Base-by-base conservation (phyloP, 345 rosid genomes). In the Ceriops decandra region DNA sequence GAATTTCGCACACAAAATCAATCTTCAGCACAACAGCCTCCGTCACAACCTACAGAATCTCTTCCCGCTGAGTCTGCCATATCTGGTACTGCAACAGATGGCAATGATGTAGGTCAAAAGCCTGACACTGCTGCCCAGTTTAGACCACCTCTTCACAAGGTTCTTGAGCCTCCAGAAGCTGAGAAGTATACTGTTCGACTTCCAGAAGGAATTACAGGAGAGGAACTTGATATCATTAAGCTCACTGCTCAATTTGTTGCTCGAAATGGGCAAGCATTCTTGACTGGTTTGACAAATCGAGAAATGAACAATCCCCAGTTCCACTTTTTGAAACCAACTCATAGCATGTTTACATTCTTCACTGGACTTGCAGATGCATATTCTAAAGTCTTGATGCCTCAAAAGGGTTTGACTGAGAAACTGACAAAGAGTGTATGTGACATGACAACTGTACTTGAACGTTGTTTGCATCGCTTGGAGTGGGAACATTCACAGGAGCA, bases 401-500 rank as follows among this genome's bases (percentile, higher is more conserved):
- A 91, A 0, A 79, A 80, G 73, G 93, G 83, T 36, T 77, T 91
- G 81, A 80, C 75, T 7, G 95, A 86, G 52, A 91, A 87, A 73
- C 78, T 91, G 77, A 74, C 60, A 22, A 85, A 79, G 76, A 87
- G 86, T 66, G 83, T 76, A 19, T 66, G 70, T 26, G 93, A 89
- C 71, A 86, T 91, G 86, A 87, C 95, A 0, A 85, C 91, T 2
- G 91, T 91, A 64, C 87, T 91, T 28, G 92, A 88, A 69, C 76
- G 95, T 30, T 87, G 93, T 82, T 82, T 84, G 87, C 88, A 89
- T 79, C 88, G 91, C 46, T 72, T 91, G 68, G 97, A 91, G 63
- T 91, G 97, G 97, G 97, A 91, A 58, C 88, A 77, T 7, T 86
- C 88, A 0, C 91, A 89, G 78, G 96, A 89, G 85, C 91, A 91